Percentiles rank a stretch among this genome's conserved stretches.
Conservation (phyloP, 257 asterid genomes). For the Solanum dulcamara region DNA sequence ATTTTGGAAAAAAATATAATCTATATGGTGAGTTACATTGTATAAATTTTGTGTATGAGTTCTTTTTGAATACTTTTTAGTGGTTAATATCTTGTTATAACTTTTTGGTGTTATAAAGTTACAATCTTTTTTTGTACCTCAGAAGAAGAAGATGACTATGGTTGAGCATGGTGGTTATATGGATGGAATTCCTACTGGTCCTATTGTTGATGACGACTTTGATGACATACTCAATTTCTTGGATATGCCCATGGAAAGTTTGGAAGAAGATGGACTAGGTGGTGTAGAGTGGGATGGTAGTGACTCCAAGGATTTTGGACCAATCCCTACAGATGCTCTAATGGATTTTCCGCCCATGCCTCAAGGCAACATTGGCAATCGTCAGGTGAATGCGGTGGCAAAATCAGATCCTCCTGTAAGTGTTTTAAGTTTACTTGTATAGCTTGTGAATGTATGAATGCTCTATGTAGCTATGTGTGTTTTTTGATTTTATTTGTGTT, state of each 20-base stretch:
- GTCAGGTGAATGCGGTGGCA: background rate
- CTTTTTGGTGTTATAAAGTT: background rate
- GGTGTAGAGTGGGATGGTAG: slow-evolving; percentile 53
- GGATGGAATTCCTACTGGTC: slow-evolving; percentile 32
- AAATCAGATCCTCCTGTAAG: slow-evolving; percentile 26
- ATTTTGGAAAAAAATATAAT: background rate
- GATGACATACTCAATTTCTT: slow-evolving; percentile 30
- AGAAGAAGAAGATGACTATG: slow-evolving; percentile 44
- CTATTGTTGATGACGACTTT: slow-evolving; percentile 25
- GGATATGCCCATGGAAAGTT: slow-evolving; percentile 64
- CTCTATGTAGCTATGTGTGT: background rate
- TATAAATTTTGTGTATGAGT: background rate
- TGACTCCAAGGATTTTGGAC: slow-evolving; percentile 45
- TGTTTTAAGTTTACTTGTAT: slow-evolving; percentile 1
- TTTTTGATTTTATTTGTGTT: background rate
- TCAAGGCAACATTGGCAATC: slow-evolving; percentile 2
- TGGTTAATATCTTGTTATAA: background rate
- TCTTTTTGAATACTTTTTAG: background rate
- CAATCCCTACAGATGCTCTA: slow-evolving; percentile 47
- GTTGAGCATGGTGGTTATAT: slow-evolving; percentile 30
- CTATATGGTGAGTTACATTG: background rate
- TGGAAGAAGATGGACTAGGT: slow-evolving; percentile 34
- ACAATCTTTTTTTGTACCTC: background rate
- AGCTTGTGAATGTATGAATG: background rate
- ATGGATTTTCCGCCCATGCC: slow-evolving; percentile 20